phyloP scores from a whole-genome alignment of 1,284 basidiomycete species.

The Boletus holoroseus region DNA sequence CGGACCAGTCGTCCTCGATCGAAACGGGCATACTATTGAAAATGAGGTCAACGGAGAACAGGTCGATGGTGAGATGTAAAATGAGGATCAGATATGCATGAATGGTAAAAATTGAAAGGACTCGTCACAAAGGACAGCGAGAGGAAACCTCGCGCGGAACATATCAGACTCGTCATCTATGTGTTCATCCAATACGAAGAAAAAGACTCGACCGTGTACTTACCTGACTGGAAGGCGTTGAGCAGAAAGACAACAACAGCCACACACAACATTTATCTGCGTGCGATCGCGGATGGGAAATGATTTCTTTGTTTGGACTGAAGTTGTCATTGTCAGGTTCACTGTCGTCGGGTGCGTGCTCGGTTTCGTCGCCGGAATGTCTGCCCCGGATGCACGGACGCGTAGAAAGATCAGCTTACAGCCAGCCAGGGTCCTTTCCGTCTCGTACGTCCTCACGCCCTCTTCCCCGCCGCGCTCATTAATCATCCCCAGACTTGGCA shows the following conservation, averaged over 20 bases:
- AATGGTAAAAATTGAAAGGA: constrained; percentile 67
- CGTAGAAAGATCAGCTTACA: constrained; percentile 61
- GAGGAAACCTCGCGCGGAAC: constrained; percentile 56
- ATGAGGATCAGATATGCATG: constrained; percentile 74
- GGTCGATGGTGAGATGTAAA: constrained; percentile 14
- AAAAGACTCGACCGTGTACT: constrained; percentile 19
- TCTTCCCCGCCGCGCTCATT: neutral
- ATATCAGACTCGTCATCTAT: constrained; percentile 88
- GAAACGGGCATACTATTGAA: constrained; percentile 34
- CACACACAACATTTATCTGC: constrained; percentile 4
- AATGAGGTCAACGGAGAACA: constrained; percentile 20
- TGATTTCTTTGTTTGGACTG: constrained; percentile 17
- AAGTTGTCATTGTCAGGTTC: neutral
- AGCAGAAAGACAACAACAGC: neutral
- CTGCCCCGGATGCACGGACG: constrained; percentile 61
- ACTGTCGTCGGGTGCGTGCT: neutral
- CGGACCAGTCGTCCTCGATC: constrained; percentile 64
- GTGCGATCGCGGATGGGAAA: constrained; percentile 17
- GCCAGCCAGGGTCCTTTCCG: constrained; percentile 46
- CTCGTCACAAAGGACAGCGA: constrained; percentile 55
- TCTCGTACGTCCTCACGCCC: constrained; percentile 43
- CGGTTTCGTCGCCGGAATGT: constrained; percentile 40
- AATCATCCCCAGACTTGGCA: constrained; percentile 39
- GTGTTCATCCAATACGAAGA: constrained; percentile 51
- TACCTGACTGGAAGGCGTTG: constrained; percentile 24